Evolutionary conservation across 495 filamentous ascomycete species (phyloP).

Genomic region (Aspergillus steynii): DNA sequence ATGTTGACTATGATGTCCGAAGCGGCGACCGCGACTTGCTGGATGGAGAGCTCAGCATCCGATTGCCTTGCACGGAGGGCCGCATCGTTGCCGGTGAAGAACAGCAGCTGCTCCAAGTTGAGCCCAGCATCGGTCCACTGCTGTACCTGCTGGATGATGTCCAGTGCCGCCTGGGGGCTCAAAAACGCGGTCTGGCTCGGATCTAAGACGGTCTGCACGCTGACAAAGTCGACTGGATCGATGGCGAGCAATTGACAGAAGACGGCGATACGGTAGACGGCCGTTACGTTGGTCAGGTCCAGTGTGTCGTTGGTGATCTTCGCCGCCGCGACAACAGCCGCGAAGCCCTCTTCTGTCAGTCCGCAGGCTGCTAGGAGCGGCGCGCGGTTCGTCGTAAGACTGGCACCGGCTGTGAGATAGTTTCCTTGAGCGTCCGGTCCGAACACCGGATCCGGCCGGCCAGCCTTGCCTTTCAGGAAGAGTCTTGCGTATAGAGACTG

Average conservation of each 20-base stretch:
- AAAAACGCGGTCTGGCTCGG: no score
- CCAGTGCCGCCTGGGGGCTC: no score
- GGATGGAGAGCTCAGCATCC: no score
- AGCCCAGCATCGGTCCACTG: no score
- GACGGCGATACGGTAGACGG: neutral
- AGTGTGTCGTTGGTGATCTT: neutral
- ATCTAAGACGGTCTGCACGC: constrained; percentile 17
- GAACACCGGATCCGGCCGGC: neutral
- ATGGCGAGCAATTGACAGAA: neutral
- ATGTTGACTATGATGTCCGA: no score
- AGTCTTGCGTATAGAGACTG: neutral
- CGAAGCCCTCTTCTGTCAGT: neutral
- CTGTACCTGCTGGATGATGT: no score
- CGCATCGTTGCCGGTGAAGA: no score
- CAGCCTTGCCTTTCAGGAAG: neutral
- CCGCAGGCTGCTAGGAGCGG: neutral
- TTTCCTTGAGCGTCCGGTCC: neutral
- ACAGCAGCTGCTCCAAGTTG: no score
- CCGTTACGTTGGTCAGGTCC: neutral
- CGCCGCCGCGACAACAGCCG: neutral
- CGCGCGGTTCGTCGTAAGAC: no score
- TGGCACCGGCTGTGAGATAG: neutral
- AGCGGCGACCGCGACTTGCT: no score
- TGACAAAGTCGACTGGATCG: constrained; percentile 29
- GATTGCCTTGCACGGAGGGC: no score